Conservation (phyloP, 176 grass and related monocot genomes). For the Eragrostis nindensis region DNA sequence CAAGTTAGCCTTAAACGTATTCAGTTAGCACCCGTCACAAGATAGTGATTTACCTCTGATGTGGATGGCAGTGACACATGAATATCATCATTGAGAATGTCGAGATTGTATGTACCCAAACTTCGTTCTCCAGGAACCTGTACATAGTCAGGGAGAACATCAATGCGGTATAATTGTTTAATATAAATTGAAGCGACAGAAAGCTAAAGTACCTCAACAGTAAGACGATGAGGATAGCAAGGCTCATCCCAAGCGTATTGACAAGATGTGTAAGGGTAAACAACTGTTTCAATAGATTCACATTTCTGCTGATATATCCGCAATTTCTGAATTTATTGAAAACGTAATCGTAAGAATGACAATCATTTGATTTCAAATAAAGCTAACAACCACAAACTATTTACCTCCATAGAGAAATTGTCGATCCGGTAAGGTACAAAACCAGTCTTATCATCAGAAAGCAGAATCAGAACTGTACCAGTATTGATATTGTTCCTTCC, state of each 20-base stretch:
- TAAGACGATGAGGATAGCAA: constrained; percentile 90
- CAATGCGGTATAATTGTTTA: constrained; percentile 23
- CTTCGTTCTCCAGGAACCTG: constrained; percentile 94
- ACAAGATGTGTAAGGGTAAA: constrained; percentile 86
- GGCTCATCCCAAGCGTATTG: constrained; percentile 99
- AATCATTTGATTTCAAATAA: constrained; percentile 30
- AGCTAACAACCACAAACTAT: constrained; percentile 35
- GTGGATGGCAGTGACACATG: constrained; percentile 74
- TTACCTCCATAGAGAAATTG: constrained; percentile 98
- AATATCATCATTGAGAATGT: constrained; percentile 72
- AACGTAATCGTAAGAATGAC: constrained; percentile 22
- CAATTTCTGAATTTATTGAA: constrained; percentile 76
- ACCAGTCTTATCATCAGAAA: constrained; percentile 95
- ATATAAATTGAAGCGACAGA: constrained; percentile 31
- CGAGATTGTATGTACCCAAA: constrained; percentile 94
- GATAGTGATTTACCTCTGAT: constrained; percentile 68
- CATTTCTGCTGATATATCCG: constrained; percentile 95
- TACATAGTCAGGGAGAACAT: constrained; percentile 36
- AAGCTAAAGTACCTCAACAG: constrained; percentile 71
- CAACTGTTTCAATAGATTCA: constrained; percentile 91
- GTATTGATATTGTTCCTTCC: constrained; percentile 72
- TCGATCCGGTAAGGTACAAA: constrained; percentile 97
- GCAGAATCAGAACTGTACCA: constrained; percentile 82
- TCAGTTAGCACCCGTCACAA: constrained; percentile 36
- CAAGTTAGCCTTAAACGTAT: constrained; percentile 8